phyloP scores from a whole-genome alignment of 305 asterid species.

The Fraxinus paxiana region DNA sequence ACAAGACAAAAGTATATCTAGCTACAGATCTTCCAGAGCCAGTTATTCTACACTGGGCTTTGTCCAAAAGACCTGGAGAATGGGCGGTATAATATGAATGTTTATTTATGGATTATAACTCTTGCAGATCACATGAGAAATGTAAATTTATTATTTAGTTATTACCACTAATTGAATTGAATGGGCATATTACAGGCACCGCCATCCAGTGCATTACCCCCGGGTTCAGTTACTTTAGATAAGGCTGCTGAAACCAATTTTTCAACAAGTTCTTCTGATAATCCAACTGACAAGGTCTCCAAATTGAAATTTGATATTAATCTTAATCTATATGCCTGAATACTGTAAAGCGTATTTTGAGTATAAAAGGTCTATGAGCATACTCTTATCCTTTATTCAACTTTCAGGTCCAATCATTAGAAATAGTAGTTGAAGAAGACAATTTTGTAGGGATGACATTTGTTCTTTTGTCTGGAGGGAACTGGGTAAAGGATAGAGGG shows the following conservation, averaged over 20 bases:
- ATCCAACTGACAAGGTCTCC: constrained; percentile 55
- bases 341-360: constrained; percentile 6
- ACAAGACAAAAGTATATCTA: constrained; percentile 63
- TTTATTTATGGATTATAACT: constrained; percentile 9
- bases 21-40: constrained; percentile 82
- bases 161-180: constrained; percentile 8
- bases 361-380: constrained; percentile 6
- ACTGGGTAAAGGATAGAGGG: constrained; percentile 78
- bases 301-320: constrained; percentile 9
- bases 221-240: constrained; percentile 61
- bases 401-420: constrained; percentile 77
- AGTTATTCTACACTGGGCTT: constrained; percentile 90
- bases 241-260: constrained; percentile 69
- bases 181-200: constrained; percentile 59
- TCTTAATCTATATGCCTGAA: constrained; percentile 21
- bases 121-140: constrained; percentile 1
- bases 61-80: constrained; percentile 77
- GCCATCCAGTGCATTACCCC: constrained; percentile 68
- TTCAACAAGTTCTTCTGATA: constrained; percentile 39
- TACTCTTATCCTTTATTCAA: constrained; percentile 24
- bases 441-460: constrained; percentile 88
- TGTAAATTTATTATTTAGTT: constrained; percentile 10
- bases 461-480: constrained; percentile 75
- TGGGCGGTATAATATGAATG: constrained; percentile 62
- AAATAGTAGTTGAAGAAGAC: constrained; percentile 66